Conservation (phyloP, 768 basidiomycete species). For the Lyophyllum shimeji region DNA sequence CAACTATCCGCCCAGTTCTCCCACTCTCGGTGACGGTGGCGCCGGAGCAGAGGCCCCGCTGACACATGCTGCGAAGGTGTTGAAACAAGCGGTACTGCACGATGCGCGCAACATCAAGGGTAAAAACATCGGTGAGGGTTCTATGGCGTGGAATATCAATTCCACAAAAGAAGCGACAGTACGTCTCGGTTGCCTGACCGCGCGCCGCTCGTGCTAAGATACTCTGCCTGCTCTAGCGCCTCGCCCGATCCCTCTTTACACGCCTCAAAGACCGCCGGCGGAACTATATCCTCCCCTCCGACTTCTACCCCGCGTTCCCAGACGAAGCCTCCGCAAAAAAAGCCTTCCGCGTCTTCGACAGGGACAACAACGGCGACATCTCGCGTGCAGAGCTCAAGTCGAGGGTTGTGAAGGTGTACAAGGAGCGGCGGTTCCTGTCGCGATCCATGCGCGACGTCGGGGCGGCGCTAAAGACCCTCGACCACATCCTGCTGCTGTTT, state of each 20-base stretch:
- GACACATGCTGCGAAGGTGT: slow-evolving; percentile 57
- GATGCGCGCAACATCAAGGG: slow-evolving; percentile 73
- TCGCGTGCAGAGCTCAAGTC: slow-evolving; percentile 75
- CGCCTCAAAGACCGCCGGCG: slow-evolving; percentile 58
- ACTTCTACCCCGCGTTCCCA: slow-evolving; percentile 70
- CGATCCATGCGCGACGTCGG: slow-evolving; percentile 78
- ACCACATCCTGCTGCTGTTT: slow-evolving; percentile 62
- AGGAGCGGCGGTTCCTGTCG: slow-evolving; percentile 73
- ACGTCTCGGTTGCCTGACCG: not conserved
- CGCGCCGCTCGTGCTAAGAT: not conserved
- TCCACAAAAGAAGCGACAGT: slow-evolving; percentile 71
- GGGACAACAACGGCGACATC: slow-evolving; percentile 75
- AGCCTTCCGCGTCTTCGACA: slow-evolving; percentile 77
- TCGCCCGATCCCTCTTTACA: slow-evolving; percentile 66
- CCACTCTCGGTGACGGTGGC: slow-evolving; percentile 4
- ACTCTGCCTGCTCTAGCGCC: slow-evolving; percentile 38
- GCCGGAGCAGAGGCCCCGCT: slow-evolving; percentile 37
- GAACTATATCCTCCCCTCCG: slow-evolving; percentile 61
- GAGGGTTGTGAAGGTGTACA: slow-evolving; percentile 67
- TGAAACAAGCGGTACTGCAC: slow-evolving; percentile 71
- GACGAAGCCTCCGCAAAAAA: slow-evolving; percentile 54
- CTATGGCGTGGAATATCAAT: slow-evolving; percentile 52
- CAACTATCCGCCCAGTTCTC: slow-evolving; percentile 39
- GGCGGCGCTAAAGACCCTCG: slow-evolving; percentile 62
- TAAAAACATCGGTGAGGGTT: slow-evolving; percentile 38